Evolutionary conservation across 768 basidiomycete genomes (phyloP).

Genomic region (Porphyrellus cyaneotinctus): DNA sequence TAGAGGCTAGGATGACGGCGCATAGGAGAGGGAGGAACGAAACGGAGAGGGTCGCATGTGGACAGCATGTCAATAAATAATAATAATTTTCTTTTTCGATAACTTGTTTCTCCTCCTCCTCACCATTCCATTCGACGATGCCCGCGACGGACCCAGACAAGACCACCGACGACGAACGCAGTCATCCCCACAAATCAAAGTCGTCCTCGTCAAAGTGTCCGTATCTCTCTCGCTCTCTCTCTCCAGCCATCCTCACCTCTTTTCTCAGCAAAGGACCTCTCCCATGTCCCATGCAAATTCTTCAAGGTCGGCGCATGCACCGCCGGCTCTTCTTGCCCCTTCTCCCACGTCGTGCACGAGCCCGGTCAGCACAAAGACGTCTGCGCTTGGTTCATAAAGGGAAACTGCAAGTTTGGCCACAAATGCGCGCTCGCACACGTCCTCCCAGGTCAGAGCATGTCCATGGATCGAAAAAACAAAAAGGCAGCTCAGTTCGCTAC

Average conservation of each 20-base stretch:
- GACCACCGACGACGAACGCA: conserved; percentile 15
- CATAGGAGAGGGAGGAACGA: neutral
- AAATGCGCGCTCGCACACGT: conserved; percentile 94
- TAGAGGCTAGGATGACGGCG: neutral
- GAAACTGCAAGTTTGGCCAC: conserved; percentile 77
- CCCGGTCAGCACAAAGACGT: conserved; percentile 77
- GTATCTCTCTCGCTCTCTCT: conserved; percentile 1
- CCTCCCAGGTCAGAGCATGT: conserved; percentile 88
- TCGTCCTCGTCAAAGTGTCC: conserved; percentile 32
- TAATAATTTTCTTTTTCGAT: too few species aligned
- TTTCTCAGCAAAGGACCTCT: conserved; percentile 77
- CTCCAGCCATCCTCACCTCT: neutral
- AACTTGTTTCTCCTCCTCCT: neutral
- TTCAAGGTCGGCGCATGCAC: conserved; percentile 93
- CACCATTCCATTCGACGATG: conserved; percentile 9
- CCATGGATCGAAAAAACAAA: conserved; percentile 98
- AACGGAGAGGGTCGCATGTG: too few species aligned
- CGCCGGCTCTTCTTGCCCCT: conserved; percentile 91
- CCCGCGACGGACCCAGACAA: conserved; percentile 14
- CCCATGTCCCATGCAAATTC: conserved; percentile 98
- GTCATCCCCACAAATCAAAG: conserved; percentile 20
- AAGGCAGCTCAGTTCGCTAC: conserved; percentile 76
- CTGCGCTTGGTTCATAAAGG: conserved; percentile 91
- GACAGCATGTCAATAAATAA: too few species aligned
- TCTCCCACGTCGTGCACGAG: conserved; percentile 75